A percentile compares a stretch with the other conserved stretches of the same genome.
Evolutionary conservation across 495 filamentous ascomycete species (phyloP).

Genomic region (Aspergillus egyptiacus): DNA sequence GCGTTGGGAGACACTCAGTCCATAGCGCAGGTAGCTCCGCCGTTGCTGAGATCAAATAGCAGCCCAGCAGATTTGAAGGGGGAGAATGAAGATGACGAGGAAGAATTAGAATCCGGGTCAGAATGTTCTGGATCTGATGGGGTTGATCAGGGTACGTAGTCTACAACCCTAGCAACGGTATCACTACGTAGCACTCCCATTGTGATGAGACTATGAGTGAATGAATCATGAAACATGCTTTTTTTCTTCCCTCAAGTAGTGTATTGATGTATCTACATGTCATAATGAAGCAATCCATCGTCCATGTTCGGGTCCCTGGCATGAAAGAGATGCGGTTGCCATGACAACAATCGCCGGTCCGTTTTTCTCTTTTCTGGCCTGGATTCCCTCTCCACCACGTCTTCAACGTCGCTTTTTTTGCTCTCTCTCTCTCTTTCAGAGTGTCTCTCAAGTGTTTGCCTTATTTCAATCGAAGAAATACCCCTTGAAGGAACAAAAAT

Average conservation of each 20-base stretch:
- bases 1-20: slow-evolving; percentile 17
- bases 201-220: slow-evolving; percentile 5
- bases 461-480: neutral
- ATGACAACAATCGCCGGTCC: slow-evolving; percentile 41
- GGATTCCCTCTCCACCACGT: slow-evolving; percentile 6
- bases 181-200: neutral
- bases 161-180: neutral
- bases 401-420: neutral
- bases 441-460: neutral
- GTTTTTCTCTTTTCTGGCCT: slow-evolving; percentile 18
- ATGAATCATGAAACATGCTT: neutral
- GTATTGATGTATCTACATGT: too few relatives aligned
- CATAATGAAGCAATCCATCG: neutral
- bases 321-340: slow-evolving; percentile 27
- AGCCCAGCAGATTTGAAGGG: slow-evolving; percentile 36
- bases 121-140: slow-evolving; percentile 5
- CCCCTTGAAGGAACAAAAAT: neutral
- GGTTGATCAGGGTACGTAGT: neutral
- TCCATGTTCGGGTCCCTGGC: slow-evolving; percentile 1
- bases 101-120: slow-evolving; percentile 10
- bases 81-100: slow-evolving; percentile 8
- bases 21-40: slow-evolving; percentile 22
- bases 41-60: slow-evolving; percentile 32
- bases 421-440: too few relatives aligned
- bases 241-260: too few relatives aligned